A percentile compares a stretch with the other conserved stretches of the same genome.
Conservation (phyloP, 2,329 filamentous ascomycete genomes). For the Talaromyces sp. region DNA sequence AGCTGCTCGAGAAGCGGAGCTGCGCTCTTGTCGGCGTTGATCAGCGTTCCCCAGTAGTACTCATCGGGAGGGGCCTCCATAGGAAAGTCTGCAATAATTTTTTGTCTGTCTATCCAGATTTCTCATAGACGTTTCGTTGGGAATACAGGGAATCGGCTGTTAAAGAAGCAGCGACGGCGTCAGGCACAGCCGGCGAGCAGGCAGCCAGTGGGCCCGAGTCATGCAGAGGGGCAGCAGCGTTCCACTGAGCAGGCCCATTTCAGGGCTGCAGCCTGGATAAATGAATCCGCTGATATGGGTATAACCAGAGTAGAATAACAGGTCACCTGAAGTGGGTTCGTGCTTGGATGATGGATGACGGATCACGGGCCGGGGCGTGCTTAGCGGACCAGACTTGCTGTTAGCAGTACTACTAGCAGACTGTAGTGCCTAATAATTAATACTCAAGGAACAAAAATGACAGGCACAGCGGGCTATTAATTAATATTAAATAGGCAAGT, state of each 20-base stretch:
- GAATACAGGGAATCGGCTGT: not conserved
- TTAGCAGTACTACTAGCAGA: not conserved
- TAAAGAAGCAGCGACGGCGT: not conserved
- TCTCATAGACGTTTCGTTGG: not conserved
- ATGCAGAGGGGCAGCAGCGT: not conserved
- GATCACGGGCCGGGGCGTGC: not conserved
- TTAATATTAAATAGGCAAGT: not conserved
- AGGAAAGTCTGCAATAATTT: slow-evolving; percentile 3
- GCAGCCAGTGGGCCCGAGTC: not conserved
- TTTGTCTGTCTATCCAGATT: not conserved
- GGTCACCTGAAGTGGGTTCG: not conserved
- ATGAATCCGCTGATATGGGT: not conserved
- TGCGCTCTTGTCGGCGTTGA: slow-evolving; percentile 62
- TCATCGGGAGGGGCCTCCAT: slow-evolving; percentile 25
- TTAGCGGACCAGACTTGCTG: not conserved
- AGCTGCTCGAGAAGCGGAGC: slow-evolving; percentile 63
- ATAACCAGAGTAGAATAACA: not conserved
- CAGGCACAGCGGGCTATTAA: not conserved
- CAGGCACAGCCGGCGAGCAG: not conserved
- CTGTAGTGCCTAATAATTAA: not conserved
- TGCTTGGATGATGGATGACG: not conserved
- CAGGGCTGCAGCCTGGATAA: not conserved
- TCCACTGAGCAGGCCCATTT: not conserved
- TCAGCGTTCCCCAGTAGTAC: slow-evolving; percentile 57
- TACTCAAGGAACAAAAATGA: not conserved